Evolutionary conservation across 2,329 filamentous ascomycete genomes (phyloP).

Genomic region (Ophiosphaerella herpotricha): DNA sequence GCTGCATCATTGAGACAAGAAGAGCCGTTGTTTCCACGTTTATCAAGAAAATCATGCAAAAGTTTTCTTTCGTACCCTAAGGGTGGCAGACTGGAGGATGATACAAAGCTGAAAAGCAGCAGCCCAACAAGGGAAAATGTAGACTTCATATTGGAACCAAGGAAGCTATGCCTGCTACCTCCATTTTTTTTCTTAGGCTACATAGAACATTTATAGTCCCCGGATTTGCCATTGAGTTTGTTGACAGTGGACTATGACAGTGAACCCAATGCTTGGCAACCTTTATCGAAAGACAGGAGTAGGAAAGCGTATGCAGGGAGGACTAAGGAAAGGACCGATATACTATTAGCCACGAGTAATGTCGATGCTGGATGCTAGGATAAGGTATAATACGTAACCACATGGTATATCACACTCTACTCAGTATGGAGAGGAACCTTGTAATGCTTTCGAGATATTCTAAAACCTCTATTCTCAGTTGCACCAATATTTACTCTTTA

Average conservation of each 20-base stretch:
- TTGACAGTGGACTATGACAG: neutral
- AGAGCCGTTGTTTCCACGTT: slow-evolving; percentile 14
- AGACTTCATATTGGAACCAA: neutral
- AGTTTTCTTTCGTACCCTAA: slow-evolving; percentile 29
- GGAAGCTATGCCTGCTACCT: neutral
- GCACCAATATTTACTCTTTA: neutral
- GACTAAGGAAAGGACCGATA: neutral
- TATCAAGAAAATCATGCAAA: slow-evolving; percentile 22
- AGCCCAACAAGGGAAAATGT: neutral
- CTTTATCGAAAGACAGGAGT: neutral
- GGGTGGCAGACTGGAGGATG: slow-evolving; percentile 17
- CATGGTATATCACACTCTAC: too few species aligned
- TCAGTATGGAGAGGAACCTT: too few species aligned
- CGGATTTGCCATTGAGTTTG: neutral
- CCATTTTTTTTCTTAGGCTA: too few species aligned
- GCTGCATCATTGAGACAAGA: slow-evolving; percentile 18
- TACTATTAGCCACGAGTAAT: neutral
- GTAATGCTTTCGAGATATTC: neutral
- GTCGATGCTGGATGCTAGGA: neutral
- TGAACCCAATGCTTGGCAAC: slow-evolving; percentile 1
- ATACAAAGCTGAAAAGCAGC: neutral
- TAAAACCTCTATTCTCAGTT: neutral
- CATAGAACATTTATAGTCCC: neutral
- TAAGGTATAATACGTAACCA: too few species aligned
- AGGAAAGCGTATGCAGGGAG: neutral